Percentiles rank a stretch among this genome's conserved stretches.
Conservation (phyloP, 331 rosid genomes). For the Saraca asoca region DNA sequence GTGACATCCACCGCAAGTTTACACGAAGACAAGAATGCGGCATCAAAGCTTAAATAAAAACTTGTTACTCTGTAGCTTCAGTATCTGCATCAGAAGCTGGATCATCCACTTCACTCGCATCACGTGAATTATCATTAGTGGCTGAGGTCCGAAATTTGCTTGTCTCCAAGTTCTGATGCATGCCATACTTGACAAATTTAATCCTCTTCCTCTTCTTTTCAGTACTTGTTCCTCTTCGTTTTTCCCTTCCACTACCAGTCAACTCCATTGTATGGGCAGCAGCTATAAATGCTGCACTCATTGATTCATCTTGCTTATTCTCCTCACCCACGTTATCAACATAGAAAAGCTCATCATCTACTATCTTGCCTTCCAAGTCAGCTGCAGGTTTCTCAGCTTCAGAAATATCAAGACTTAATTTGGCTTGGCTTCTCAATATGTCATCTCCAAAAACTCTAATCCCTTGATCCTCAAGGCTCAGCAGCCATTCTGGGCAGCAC, state of each 20-base stretch:
- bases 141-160: conserved; percentile 36
- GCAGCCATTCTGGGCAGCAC: conserved; percentile 61
- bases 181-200: conserved; percentile 60
- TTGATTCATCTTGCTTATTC: conserved; percentile 39
- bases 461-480: conserved; percentile 66
- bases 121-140: conserved; percentile 40
- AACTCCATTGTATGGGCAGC: conserved; percentile 60
- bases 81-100: conserved; percentile 56
- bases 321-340: conserved; percentile 57
- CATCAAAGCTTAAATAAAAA: conserved; percentile 1
- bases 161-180: conserved; percentile 28
- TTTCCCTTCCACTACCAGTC: conserved; percentile 41
- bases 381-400: conserved; percentile 27
- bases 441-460: conserved; percentile 59
- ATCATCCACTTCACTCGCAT: conserved; percentile 65
- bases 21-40: background rate
- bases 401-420: conserved; percentile 37
- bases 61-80: conserved; percentile 29
- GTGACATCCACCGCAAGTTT: conserved; percentile 3
- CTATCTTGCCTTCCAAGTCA: conserved; percentile 39
- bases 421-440: conserved; percentile 40
- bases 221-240: conserved; percentile 47
- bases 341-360: conserved; percentile 55
- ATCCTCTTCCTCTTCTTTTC: conserved; percentile 46
- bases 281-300: conserved; percentile 52